A percentile compares a stretch with the other conserved stretches of the same genome.
Conservation (phyloP, 768 basidiomycete species). For the Podaxis mareebaensis region DNA sequence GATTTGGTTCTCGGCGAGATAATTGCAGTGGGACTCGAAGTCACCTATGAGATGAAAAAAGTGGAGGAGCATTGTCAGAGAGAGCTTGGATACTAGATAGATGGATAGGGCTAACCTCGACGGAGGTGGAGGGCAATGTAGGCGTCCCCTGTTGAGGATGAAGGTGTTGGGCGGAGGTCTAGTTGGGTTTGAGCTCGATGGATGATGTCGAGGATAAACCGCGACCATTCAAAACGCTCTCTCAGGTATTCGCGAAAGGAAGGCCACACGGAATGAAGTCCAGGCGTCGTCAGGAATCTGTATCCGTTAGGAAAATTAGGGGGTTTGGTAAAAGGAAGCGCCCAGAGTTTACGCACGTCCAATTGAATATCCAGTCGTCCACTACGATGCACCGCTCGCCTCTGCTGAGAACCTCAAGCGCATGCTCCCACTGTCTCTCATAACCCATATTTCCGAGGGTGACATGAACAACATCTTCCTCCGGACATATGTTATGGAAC, state of each 20-base stretch:
- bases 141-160: constrained; percentile 30
- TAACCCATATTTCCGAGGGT: constrained; percentile 26
- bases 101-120: constrained; percentile 31
- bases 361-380: constrained; percentile 44
- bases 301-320: not conserved
- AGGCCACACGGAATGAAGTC: constrained; percentile 40
- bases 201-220: constrained; percentile 32
- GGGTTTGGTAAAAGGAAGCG: not conserved
- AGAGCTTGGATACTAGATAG: not conserved
- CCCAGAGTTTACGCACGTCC: constrained; percentile 32
- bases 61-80: not conserved
- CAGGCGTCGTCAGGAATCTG: constrained; percentile 42
- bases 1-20: constrained; percentile 30
- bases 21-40: constrained; percentile 43
- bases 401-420: constrained; percentile 30
- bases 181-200: constrained; percentile 35
- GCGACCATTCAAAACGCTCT: constrained; percentile 43
- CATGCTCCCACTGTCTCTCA: constrained; percentile 37
- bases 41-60: constrained; percentile 29
- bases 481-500: constrained; percentile 41
- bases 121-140: constrained; percentile 51
- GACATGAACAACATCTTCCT: constrained; percentile 37
- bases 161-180: constrained; percentile 27
- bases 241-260: constrained; percentile 16
- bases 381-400: constrained; percentile 43